These are phyloP conservation scores for Triglochin maritima DNA, from an alignment of 106 monocot species.

Conservation along the genomic window DNA sequence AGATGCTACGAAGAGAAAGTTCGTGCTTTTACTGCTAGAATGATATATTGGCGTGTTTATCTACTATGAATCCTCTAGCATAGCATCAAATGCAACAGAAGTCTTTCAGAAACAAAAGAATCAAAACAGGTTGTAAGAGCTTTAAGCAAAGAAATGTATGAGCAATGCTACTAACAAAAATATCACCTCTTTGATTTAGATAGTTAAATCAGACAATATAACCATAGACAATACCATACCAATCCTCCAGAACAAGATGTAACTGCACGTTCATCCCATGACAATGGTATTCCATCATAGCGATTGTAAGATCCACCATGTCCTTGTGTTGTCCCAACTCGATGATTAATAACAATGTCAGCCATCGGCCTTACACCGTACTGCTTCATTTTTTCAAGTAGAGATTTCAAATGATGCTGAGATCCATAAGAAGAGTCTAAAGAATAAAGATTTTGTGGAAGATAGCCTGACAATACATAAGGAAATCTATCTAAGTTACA, in stretches of 20 bases:
- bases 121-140: too few relatives aligned
- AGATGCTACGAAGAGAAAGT: too few relatives aligned
- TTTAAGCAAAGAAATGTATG: too few relatives aligned
- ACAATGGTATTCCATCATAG: constrained; percentile 68
- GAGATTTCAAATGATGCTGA: constrained; percentile 28
- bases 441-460: constrained; percentile 71
- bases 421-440: constrained; percentile 75
- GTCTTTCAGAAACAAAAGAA: too few relatives aligned
- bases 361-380: constrained; percentile 80
- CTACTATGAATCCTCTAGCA: too few relatives aligned
- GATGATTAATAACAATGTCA: constrained; percentile 87
- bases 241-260: constrained; percentile 80
- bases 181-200: too few relatives aligned
- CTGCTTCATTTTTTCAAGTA: constrained; percentile 45
- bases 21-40: too few relatives aligned
- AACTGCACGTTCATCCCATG: constrained; percentile 85
- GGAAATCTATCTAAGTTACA: background rate
- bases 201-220: too few relatives aligned
- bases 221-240: constrained; percentile 19
- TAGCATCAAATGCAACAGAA: too few relatives aligned
- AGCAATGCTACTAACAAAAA: too few relatives aligned
- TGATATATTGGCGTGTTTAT: too few relatives aligned
- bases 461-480: constrained; percentile 43
- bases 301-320: constrained; percentile 59
- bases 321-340: constrained; percentile 68